phyloP scores from a whole-genome alignment of 176 grass and related monocot genomes.

The Rhynchospora breviuscula region DNA sequence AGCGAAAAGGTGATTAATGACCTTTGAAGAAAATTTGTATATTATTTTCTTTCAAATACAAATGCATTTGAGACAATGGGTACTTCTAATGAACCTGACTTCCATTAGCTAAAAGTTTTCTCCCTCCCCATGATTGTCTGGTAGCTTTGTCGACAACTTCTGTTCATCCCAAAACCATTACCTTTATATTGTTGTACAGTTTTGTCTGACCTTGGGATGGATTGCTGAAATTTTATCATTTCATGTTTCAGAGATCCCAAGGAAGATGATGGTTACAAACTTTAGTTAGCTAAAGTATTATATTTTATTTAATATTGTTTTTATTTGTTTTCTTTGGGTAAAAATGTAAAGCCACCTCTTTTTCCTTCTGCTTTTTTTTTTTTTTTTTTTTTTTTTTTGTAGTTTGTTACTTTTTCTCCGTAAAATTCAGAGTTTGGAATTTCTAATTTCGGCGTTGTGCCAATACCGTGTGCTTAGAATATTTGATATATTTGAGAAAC shows the following conservation, averaged over 20 bases:
- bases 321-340: neutral
- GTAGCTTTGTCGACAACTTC: neutral
- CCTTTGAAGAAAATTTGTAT: neutral
- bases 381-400: neutral
- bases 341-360: constrained; percentile 12
- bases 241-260: constrained; percentile 1
- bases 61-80: neutral
- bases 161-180: neutral
- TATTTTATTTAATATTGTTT: constrained; percentile 13
- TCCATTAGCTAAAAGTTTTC: neutral
- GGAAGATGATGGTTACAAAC: neutral
- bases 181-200: neutral
- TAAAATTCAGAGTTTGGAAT: neutral
- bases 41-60: neutral
- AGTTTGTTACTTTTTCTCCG: neutral
- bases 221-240: neutral
- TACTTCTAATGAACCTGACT: neutral
- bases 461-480: neutral
- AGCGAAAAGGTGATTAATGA: neutral
- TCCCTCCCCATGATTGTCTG: neutral
- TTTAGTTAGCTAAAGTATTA: constrained; percentile 7
- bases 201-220: neutral
- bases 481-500: neutral
- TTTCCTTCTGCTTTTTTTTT: neutral
- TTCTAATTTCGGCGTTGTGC: neutral